These are phyloP conservation scores for Ophiocordyceps camponoti-rufipedis DNA, from an alignment of 2,329 filamentous ascomycete species.

Conservation along the genomic window DNA sequence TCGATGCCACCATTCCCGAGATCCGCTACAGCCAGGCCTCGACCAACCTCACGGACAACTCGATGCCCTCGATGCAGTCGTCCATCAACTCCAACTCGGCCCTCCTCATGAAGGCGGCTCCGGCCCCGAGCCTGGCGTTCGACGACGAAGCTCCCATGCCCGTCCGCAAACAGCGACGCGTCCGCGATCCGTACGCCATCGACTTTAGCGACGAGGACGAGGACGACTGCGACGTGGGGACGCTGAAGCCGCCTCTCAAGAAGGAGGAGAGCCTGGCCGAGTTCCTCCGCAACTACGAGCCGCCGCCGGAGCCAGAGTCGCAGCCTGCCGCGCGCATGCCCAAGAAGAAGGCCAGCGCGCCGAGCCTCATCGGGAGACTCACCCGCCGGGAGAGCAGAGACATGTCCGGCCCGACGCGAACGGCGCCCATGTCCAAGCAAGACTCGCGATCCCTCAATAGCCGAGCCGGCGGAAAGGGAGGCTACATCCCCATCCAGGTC, in stretches of 20 bases:
- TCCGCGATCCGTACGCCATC: conserved; percentile 86
- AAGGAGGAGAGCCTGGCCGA: conserved; percentile 55
- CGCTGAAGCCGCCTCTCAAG: conserved; percentile 18
- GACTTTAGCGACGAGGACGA: conserved; percentile 54
- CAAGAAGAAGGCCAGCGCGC: conserved; percentile 47
- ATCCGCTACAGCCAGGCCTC: conserved; percentile 38
- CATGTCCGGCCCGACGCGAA: conserved; percentile 9
- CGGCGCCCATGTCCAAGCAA: conserved; percentile 8
- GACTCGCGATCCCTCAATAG: conserved; percentile 19
- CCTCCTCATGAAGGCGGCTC: conserved; percentile 28
- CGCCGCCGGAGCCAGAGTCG: conserved; percentile 33
- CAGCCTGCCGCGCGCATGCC: conserved; percentile 15
- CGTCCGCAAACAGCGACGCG: conserved; percentile 55
- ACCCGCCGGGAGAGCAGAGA: conserved; percentile 14
- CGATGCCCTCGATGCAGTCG: conserved; percentile 37
- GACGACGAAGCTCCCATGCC: conserved; percentile 40
- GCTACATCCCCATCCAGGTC: conserved; percentile 35
- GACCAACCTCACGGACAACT: conserved; percentile 37
- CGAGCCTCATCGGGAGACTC: conserved; percentile 43
- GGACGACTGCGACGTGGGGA: conserved; percentile 24
- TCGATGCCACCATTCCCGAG: conserved; percentile 38
- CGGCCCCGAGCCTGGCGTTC: conserved; percentile 17
- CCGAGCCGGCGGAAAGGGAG: conserved; percentile 17
- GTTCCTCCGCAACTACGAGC: conserved; percentile 52
- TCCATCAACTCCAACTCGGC: conserved; percentile 61